Conservation (phyloP, 768 basidiomycete species). For the Amanita fuliginea region DNA sequence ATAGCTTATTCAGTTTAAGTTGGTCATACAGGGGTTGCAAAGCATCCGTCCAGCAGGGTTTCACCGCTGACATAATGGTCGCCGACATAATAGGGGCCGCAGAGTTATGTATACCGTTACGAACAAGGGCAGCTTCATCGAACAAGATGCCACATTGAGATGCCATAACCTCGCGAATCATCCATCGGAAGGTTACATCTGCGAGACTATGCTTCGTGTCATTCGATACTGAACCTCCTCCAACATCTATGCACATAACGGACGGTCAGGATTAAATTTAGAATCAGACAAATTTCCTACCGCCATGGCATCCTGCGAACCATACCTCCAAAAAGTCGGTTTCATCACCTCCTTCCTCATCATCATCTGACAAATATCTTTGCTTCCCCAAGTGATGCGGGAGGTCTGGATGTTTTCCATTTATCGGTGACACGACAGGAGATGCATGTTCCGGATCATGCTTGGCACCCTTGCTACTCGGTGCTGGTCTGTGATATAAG, state of each 20-base stretch:
- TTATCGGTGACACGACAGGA: conserved; percentile 4
- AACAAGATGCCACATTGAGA: conserved; percentile 54
- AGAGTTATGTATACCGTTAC: conserved; percentile 24
- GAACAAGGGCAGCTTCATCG: conserved; percentile 33
- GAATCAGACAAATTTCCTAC: conserved; percentile 25
- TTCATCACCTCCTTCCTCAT: background rate
- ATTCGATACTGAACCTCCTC: conserved; percentile 50
- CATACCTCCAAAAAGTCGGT: conserved; percentile 66
- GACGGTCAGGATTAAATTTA: background rate
- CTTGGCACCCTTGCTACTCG: conserved; percentile 13
- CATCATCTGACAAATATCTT: background rate
- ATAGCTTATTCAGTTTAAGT: conserved; percentile 30
- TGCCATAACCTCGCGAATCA: conserved; percentile 55
- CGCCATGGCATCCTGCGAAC: conserved; percentile 66
- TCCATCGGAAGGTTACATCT: conserved; percentile 65
- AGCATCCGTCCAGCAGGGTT: conserved; percentile 25
- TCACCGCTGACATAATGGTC: conserved; percentile 9
- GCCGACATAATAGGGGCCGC: conserved; percentile 6
- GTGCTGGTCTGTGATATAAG: conserved; percentile 39
- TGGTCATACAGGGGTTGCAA: conserved; percentile 44
- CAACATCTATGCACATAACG: conserved; percentile 40
- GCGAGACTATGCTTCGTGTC: conserved; percentile 31
- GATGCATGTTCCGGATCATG: conserved; percentile 18
- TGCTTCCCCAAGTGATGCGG: background rate
- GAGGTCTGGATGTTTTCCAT: conserved; percentile 1